A percentile compares a stretch with the other conserved stretches of the same genome.
phyloP scores from a whole-genome alignment of 257 asterid genomes.

The Solanum commersonii region DNA sequence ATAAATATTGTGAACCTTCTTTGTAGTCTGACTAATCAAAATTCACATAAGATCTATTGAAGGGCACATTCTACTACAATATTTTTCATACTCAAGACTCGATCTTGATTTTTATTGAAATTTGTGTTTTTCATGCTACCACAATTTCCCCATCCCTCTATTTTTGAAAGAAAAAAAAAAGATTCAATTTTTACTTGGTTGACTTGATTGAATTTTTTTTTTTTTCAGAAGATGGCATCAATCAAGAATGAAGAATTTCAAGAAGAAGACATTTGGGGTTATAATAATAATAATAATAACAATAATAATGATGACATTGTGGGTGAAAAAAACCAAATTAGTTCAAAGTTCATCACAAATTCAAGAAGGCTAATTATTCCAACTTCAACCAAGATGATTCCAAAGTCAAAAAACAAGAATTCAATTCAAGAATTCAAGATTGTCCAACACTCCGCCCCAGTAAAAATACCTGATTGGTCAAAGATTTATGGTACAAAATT shows the following conservation, averaged over 20 bases:
- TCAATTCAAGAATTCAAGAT: background rate
- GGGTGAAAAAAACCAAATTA: background rate
- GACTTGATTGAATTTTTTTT: background rate
- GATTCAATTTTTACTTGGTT: background rate
- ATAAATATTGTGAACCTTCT: fast-evolving
- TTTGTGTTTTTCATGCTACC: background rate
- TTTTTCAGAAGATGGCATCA: background rate
- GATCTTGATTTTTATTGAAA: background rate
- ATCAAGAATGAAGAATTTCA: background rate
- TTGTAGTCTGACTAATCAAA: fast-evolving
- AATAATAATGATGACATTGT: background rate
- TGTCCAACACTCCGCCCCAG: background rate
- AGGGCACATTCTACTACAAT: fast-evolving
- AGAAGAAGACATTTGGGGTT: background rate
- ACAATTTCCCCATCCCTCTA: background rate
- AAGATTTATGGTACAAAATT: constrained; percentile 26
- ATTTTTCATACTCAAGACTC: background rate
- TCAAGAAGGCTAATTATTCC: background rate
- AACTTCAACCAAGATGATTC: background rate
- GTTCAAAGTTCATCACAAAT: background rate
- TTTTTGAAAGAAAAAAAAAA: background rate
- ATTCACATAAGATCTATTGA: too few relatives aligned
- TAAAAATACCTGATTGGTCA: constrained; percentile 39
- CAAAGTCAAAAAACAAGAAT: background rate
- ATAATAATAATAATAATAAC: background rate